These are phyloP conservation scores for Naganishia randhawae DNA, from an alignment of 768 basidiomycete species.

Conservation along the genomic window DNA sequence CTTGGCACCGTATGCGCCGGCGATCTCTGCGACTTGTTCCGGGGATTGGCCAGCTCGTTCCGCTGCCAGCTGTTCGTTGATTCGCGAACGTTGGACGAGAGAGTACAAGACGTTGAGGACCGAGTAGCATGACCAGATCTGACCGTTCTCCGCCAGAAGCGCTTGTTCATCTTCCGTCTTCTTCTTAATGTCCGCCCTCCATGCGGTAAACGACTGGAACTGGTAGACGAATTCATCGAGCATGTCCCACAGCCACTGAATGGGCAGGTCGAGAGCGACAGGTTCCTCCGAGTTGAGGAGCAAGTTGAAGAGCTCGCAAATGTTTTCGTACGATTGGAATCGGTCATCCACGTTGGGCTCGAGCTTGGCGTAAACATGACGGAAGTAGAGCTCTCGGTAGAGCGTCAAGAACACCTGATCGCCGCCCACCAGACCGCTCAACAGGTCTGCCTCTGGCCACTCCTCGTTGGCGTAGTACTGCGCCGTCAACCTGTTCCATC, in stretches of 20 bases:
- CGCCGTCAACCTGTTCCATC: slow-evolving; percentile 95
- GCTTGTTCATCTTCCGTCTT: slow-evolving; percentile 82
- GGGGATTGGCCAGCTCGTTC: slow-evolving; percentile 71
- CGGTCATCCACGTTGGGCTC: slow-evolving; percentile 95
- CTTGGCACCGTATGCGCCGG: slow-evolving; percentile 84
- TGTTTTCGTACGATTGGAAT: slow-evolving; percentile 85
- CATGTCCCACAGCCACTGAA: slow-evolving; percentile 83
- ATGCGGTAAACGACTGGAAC: slow-evolving; percentile 91
- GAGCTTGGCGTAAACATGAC: slow-evolving; percentile 88
- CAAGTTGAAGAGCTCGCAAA: slow-evolving; percentile 97
- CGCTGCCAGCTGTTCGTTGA: slow-evolving; percentile 86
- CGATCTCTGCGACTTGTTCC: slow-evolving; percentile 78
- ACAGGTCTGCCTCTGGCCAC: slow-evolving; percentile 96
- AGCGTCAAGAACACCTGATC: slow-evolving; percentile 94
- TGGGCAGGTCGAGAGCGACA: slow-evolving; percentile 85
- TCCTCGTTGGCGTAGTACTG: slow-evolving; percentile 90
- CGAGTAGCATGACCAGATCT: slow-evolving; percentile 93
- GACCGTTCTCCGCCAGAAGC: slow-evolving; percentile 57
- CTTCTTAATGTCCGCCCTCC: slow-evolving; percentile 70
- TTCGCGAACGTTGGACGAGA: slow-evolving; percentile 92
- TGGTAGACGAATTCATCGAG: slow-evolving; percentile 71
- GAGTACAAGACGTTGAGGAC: slow-evolving; percentile 98
- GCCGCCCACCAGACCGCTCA: slow-evolving; percentile 89
- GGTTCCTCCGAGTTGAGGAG: slow-evolving; percentile 94
- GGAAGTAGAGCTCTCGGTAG: slow-evolving; percentile 68